Evolutionary conservation across 1,139 yeast species (phyloP).

Genomic region (Diutina rugosa): DNA sequence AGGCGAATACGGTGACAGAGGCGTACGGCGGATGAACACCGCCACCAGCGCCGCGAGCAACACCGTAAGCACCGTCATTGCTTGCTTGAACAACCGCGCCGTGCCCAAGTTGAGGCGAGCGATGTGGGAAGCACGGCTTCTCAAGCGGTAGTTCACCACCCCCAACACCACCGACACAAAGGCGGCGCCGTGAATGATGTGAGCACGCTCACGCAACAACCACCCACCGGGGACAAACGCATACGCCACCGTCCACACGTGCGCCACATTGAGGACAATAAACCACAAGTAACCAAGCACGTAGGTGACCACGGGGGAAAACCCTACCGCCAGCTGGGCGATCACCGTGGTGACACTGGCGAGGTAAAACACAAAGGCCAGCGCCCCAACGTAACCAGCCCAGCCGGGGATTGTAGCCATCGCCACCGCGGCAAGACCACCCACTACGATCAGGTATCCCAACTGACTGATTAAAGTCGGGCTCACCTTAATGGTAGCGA

Average conservation of each 20-base stretch:
- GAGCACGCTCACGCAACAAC: slow-evolving; percentile 76
- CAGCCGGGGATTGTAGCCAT: slow-evolving; percentile 51
- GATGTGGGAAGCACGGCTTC: slow-evolving; percentile 12
- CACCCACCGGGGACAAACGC: slow-evolving; percentile 97
- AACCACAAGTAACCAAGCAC: slow-evolving; percentile 44
- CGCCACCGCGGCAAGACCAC: slow-evolving; percentile 36
- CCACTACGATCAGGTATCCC: slow-evolving; percentile 21
- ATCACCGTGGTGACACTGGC: slow-evolving; percentile 52
- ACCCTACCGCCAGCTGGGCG: slow-evolving; percentile 43
- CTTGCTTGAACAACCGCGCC: slow-evolving; percentile 13
- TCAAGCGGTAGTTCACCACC: slow-evolving; percentile 19
- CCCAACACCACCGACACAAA: slow-evolving; percentile 33
- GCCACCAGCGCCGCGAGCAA: slow-evolving; percentile 20
- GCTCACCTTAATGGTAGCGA: slow-evolving; percentile 15
- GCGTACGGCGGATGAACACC: slow-evolving; percentile 46
- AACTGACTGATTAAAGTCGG: slow-evolving; percentile 14
- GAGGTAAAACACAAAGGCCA: slow-evolving; percentile 50
- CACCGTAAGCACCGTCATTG: slow-evolving; percentile 14
- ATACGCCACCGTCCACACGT: slow-evolving; percentile 96
- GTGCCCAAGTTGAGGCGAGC: slow-evolving; percentile 12
- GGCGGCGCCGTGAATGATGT: slow-evolving; percentile 42
- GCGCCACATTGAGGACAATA: slow-evolving; percentile 53
- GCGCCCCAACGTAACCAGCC: slow-evolving; percentile 76
- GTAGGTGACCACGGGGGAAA: slow-evolving; percentile 45
- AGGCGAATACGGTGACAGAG: slow-evolving; percentile 49